A percentile compares a stretch with the other conserved stretches of the same genome.
These are phyloP conservation scores for Fomitiporia mediterranea DNA, from an alignment of 1,284 basidiomycete genomes.

Conservation along the genomic window DNA sequence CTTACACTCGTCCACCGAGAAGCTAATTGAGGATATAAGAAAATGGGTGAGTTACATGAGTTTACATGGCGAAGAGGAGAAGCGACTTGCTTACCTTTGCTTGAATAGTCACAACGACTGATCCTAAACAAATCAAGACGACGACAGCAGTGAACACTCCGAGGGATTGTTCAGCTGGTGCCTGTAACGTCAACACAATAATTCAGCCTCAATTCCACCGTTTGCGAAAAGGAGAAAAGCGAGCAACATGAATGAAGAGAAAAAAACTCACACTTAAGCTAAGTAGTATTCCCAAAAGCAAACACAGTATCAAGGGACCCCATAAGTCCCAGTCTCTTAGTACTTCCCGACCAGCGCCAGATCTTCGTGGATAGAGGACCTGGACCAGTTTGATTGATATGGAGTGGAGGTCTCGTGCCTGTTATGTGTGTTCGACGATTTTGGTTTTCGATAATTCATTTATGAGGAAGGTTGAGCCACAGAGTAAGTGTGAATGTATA, in stretches of 20 bases:
- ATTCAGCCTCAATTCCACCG: too few relatives aligned
- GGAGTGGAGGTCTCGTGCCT: conserved; percentile 84
- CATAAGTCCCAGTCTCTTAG: conserved; percentile 95
- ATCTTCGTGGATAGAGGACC: conserved; percentile 82
- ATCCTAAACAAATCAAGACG: conserved; percentile 85
- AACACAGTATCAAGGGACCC: conserved; percentile 87
- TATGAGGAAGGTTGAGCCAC: neutral
- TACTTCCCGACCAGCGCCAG: conserved; percentile 70
- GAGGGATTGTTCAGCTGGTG: conserved; percentile 77
- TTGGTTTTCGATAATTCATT: neutral
- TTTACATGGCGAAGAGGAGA: too few relatives aligned
- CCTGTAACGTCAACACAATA: conserved; percentile 59
- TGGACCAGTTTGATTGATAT: conserved; percentile 91
- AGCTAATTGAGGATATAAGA: conserved; percentile 55
- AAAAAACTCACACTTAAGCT: conserved; percentile 73
- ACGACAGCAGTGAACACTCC: conserved; percentile 90
- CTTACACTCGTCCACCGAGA: conserved; percentile 90
- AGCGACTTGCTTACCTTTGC: conserved; percentile 57
- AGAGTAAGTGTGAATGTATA: too few relatives aligned
- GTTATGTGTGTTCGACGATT: conserved; percentile 13
- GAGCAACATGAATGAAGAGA: neutral
- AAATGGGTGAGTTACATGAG: too few relatives aligned
- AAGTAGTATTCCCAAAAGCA: conserved; percentile 81
- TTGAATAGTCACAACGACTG: conserved; percentile 86
- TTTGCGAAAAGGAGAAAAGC: too few relatives aligned